phyloP scores from a whole-genome alignment of 1,139 yeast genomes.

The Saccharomyces hybrid region DNA sequence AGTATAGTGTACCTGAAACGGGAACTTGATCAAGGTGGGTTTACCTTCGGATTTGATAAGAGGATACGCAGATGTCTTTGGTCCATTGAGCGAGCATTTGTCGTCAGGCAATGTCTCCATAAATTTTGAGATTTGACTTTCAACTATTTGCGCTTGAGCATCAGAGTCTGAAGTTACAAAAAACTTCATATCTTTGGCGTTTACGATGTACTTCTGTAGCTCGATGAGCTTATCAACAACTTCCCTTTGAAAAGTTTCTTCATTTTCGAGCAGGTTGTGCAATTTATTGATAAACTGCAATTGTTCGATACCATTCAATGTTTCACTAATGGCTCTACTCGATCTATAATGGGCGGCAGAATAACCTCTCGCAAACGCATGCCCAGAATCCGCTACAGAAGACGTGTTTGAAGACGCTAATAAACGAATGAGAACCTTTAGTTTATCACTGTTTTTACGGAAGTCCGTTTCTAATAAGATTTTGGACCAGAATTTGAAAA shows the following conservation, averaged over 20 bases:
- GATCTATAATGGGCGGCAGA: slow-evolving; percentile 60
- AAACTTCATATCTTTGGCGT: slow-evolving; percentile 39
- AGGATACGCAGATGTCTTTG: slow-evolving; percentile 10
- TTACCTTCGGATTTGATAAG: slow-evolving; percentile 13
- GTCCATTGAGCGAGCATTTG: slow-evolving; percentile 6
- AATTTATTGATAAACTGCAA: slow-evolving; percentile 61
- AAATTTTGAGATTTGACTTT: slow-evolving; percentile 30
- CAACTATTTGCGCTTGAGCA: slow-evolving; percentile 16
- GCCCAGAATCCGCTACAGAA: slow-evolving; percentile 80
- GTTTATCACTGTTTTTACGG: slow-evolving; percentile 55
- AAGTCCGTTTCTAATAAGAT: slow-evolving; percentile 65
- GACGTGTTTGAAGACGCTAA: slow-evolving; percentile 74
- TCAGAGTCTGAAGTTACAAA: slow-evolving; percentile 53
- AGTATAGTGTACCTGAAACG: slow-evolving; percentile 84
- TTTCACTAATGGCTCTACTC: slow-evolving; percentile 54
- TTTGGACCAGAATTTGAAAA: slow-evolving; percentile 61
- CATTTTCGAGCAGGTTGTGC: slow-evolving; percentile 48
- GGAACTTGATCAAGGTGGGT: slow-evolving; percentile 55
- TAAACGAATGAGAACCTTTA: slow-evolving; percentile 64
- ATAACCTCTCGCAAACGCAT: slow-evolving; percentile 65
- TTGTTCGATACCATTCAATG: slow-evolving; percentile 69
- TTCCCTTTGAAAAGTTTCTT: slow-evolving; percentile 42
- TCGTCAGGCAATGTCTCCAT: slow-evolving; percentile 18
- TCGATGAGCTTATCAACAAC: slow-evolving; percentile 57
- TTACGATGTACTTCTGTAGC: slow-evolving; percentile 42